Percentiles rank a stretch among this genome's conserved stretches.
These are phyloP conservation scores for Dichotomocladium elegans DNA, from an alignment of 371 early-diverging fungal species.

Conservation along the genomic window DNA sequence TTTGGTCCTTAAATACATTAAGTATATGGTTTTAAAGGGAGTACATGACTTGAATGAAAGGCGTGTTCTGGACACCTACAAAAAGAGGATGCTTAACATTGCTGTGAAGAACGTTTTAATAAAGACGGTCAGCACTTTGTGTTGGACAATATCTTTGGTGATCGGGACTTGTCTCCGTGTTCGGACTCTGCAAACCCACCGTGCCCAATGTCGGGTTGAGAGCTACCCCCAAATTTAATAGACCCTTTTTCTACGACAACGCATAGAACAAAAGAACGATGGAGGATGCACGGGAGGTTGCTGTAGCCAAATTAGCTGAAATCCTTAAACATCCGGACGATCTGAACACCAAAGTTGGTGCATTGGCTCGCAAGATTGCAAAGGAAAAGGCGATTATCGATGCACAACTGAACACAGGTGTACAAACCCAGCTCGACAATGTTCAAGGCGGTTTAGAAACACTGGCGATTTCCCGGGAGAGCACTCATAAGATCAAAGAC, in stretches of 20 bases:
- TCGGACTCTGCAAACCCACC: too few species aligned
- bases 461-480: constrained; percentile 60
- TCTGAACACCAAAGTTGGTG: constrained; percentile 77
- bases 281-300: constrained; percentile 53
- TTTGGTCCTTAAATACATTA: too few species aligned
- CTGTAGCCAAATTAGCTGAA: constrained; percentile 51
- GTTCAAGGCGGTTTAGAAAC: constrained; percentile 85
- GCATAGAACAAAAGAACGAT: constrained; percentile 15
- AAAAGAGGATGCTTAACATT: too few species aligned
- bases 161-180: too few species aligned
- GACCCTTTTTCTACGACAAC: constrained; percentile 11
- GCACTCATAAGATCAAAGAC: constrained; percentile 63
- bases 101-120: too few species aligned
- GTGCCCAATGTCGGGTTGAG: too few species aligned
- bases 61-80: too few species aligned
- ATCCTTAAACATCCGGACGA: constrained; percentile 91
- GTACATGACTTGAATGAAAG: too few species aligned
- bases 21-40: too few species aligned
- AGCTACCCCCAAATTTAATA: constrained; percentile 5
- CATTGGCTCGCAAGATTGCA: constrained; percentile 74
- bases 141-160: too few species aligned
- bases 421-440: constrained; percentile 90
- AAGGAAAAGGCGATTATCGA: constrained; percentile 92
- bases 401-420: constrained; percentile 91
- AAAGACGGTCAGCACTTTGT: too few species aligned